Evolutionary conservation across 805 yeast genomes (phyloP), one percentile per base, ranked within the genome.

Genomic region (Cyberlindnera misumaiensis): DNA sequence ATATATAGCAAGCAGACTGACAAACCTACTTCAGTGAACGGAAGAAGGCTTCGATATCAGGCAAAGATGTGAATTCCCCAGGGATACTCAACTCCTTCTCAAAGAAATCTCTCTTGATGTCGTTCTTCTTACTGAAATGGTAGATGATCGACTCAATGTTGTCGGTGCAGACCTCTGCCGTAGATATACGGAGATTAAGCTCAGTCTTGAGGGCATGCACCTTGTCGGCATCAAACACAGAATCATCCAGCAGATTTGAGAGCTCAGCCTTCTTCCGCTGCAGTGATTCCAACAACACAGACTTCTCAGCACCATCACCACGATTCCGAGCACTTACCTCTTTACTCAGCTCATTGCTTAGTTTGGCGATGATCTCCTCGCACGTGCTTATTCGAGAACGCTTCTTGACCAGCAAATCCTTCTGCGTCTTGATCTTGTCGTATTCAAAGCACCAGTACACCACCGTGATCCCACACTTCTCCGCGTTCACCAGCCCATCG

Each of bases 401-500:
- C 16, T 40, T 38, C 34, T 31, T 29, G 14, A 30, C 26, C 18
- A 33, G 11, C 20, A 33, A n/a, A 5, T 42, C 42, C 15, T 49
- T 46, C 27, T 52, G 33, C 15, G 45, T 49, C 42, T 41, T 47
- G 32, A 49, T 39, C 43, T 51, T 43, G 44, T 59, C 63, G 40
- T 56, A 60, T 43, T 53, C 57, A 52, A 70, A 73, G 36, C 71
- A 60, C 77, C 78, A 75, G 42, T 72, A 75, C 3, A 73, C 56
- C 38, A 70, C 71, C 11, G 70, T 62, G 11, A 62, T 59, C 0
- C 83, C 83, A 51, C 82, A 75, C 52, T 76, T 77, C 43, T 72
- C 77, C 29, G 65, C 63, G 32, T 64, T 65, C 7, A 75, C 63
- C 24, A 72, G 46, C 17, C 63, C 68, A 37, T 75, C 82, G 44